Evolutionary conservation across 495 filamentous ascomycete genomes (phyloP).

Genomic region (Cercophora newfieldiana): DNA sequence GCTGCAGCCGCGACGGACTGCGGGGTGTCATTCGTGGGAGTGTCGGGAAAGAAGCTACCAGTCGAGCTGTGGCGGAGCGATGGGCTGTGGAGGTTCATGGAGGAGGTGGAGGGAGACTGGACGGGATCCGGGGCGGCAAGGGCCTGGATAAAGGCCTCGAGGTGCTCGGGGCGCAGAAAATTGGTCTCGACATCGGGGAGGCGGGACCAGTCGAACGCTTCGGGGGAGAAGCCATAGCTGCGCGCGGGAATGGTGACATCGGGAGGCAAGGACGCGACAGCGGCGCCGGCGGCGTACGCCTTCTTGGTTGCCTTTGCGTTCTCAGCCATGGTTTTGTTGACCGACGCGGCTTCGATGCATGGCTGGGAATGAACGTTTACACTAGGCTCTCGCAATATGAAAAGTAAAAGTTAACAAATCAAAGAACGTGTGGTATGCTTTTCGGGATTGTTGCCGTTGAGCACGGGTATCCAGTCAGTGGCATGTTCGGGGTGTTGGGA

Average conservation of each 20-base stretch:
- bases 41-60: slow-evolving; percentile 25
- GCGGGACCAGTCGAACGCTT: slow-evolving; percentile 45
- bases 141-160: slow-evolving; percentile 59
- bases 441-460: not conserved
- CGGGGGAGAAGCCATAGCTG: slow-evolving; percentile 49
- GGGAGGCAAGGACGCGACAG: not conserved
- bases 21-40: slow-evolving; percentile 27
- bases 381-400: not conserved
- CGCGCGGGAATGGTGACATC: slow-evolving; percentile 30
- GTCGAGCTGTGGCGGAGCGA: slow-evolving; percentile 14
- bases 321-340: slow-evolving; percentile 31
- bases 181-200: slow-evolving; percentile 67
- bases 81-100: slow-evolving; percentile 28
- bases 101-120: slow-evolving; percentile 30
- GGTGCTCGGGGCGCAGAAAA: slow-evolving; percentile 60
- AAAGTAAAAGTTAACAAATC: not conserved
- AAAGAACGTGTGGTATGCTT: not conserved
- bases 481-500: slow-evolving; percentile 4
- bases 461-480: not conserved
- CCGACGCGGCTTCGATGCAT: not conserved
- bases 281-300: not conserved
- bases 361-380: not conserved
- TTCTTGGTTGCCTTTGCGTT: not conserved
- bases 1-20: slow-evolving; percentile 22
- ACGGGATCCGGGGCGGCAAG: slow-evolving; percentile 54